phyloP scores from a whole-genome alignment of 2,329 filamentous ascomycete species.

The Raffaelea arxii region DNA sequence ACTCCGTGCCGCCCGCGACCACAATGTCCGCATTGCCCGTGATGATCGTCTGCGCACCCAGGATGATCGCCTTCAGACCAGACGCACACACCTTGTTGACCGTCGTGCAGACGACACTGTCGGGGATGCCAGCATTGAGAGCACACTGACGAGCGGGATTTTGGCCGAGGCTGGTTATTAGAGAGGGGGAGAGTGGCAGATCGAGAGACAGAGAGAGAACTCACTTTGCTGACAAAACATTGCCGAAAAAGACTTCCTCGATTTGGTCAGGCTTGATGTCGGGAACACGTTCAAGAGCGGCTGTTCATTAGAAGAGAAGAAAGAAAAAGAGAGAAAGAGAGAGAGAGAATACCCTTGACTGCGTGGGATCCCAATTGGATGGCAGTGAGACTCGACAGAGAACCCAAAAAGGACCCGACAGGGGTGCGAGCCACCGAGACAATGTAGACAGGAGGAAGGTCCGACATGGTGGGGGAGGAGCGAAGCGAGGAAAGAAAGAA shows the following conservation, averaged over 20 bases:
- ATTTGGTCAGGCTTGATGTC: constrained; percentile 82
- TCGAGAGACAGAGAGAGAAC: constrained; percentile 16
- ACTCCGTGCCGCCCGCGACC: constrained; percentile 90
- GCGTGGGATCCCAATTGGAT: constrained; percentile 80
- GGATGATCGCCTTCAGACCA: constrained; percentile 83
- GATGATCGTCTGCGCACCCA: constrained; percentile 95
- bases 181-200: not conserved
- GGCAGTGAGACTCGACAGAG: constrained; percentile 78
- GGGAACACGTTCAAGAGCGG: constrained; percentile 75
- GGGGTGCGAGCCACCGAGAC: constrained; percentile 87
- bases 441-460: constrained; percentile 85
- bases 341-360: constrained; percentile 64
- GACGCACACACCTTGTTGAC: constrained; percentile 99
- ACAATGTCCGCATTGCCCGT: constrained; percentile 89
- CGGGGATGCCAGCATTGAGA: constrained; percentile 73
- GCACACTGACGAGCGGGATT: constrained; percentile 94
- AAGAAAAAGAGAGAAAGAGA: not conserved
- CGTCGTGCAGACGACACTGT: constrained; percentile 76
- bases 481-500: not conserved
- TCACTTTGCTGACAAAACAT: constrained; percentile 93
- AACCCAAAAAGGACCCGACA: constrained; percentile 87
- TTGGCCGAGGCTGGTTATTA: constrained; percentile 67
- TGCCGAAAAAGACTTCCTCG: constrained; percentile 95
- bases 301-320: constrained; percentile 24
- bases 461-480: constrained; percentile 51